Evolutionary conservation across 495 filamentous ascomycete genomes (phyloP).

Genomic region (Gamarada debralockiae): DNA sequence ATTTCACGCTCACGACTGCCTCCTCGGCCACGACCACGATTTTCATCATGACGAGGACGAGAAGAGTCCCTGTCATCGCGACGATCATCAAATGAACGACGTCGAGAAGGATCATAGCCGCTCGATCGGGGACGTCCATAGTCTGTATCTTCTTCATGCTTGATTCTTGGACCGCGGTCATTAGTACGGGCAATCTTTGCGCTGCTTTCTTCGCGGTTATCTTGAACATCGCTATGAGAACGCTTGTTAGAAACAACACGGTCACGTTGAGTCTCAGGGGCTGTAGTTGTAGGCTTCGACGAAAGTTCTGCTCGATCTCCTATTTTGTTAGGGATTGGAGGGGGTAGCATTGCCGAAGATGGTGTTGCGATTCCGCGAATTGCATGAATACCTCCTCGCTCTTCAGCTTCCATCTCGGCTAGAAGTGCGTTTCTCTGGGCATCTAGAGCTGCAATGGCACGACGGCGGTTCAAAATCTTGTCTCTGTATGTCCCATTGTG

Average conservation of each 20-base stretch:
- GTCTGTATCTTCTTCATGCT: background rate
- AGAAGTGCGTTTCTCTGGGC: conserved; percentile 33
- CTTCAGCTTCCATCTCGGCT: conserved; percentile 30
- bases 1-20: conserved; percentile 17
- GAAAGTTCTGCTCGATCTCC: background rate
- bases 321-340: background rate
- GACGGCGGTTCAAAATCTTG: conserved; percentile 40
- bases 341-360: conserved; percentile 1
- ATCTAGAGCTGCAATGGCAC: conserved; percentile 40
- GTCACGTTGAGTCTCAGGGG: background rate
- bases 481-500: conserved; percentile 46
- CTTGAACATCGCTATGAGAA: conserved; percentile 1
- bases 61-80: conserved; percentile 16
- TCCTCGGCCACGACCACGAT: conserved; percentile 13
- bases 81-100: conserved; percentile 12
- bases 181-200: conserved; percentile 2
- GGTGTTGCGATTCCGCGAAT: no score
- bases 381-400: background rate
- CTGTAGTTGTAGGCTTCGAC: conserved; percentile 15
- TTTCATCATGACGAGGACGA: conserved; percentile 20
- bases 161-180: background rate
- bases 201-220: background rate
- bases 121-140: background rate
- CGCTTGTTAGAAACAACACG: conserved; percentile 1
- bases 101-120: background rate